These are phyloP conservation scores for Kodamaea derodonti DNA, from an alignment of 1,139 yeast species.

Conservation along the genomic window DNA sequence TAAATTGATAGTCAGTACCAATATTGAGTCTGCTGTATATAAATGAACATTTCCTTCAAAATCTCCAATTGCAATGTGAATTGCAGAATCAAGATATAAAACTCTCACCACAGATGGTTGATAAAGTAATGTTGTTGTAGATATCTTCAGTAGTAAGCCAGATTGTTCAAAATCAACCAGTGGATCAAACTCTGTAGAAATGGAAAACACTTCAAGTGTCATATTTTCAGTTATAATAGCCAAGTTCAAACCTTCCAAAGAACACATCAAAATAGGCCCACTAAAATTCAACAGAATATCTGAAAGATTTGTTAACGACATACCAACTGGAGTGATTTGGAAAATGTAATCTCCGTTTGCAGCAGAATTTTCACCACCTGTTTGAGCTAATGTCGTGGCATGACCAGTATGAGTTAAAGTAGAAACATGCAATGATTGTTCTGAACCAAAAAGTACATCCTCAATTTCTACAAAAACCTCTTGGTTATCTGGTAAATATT, in stretches of 20 bases:
- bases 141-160: constrained; percentile 5
- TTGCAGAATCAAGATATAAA: not conserved
- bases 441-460: constrained; percentile 5
- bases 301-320: constrained; percentile 11
- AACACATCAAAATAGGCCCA: not conserved
- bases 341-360: constrained; percentile 8
- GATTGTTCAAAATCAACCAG: constrained; percentile 1
- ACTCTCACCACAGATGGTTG: constrained; percentile 9
- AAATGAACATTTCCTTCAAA: constrained; percentile 8
- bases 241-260: constrained; percentile 2
- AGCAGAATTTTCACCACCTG: not conserved
- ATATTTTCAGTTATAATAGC: constrained; percentile 9
- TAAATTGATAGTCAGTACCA: not conserved
- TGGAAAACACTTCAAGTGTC: constrained; percentile 7
- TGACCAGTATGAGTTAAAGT: constrained; percentile 6
- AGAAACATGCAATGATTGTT: constrained; percentile 13
- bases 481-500: constrained; percentile 18
- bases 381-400: no score
- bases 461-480: constrained; percentile 11
- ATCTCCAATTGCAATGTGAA: constrained; percentile 9
- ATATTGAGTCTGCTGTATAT: not conserved
- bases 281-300: constrained; percentile 2
- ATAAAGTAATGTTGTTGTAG: constrained; percentile 2
- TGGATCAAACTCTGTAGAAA: constrained; percentile 2
- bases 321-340: constrained; percentile 11